phyloP scores from a whole-genome alignment of 2,329 filamentous ascomycete species.

The Colletotrichum melonis region DNA sequence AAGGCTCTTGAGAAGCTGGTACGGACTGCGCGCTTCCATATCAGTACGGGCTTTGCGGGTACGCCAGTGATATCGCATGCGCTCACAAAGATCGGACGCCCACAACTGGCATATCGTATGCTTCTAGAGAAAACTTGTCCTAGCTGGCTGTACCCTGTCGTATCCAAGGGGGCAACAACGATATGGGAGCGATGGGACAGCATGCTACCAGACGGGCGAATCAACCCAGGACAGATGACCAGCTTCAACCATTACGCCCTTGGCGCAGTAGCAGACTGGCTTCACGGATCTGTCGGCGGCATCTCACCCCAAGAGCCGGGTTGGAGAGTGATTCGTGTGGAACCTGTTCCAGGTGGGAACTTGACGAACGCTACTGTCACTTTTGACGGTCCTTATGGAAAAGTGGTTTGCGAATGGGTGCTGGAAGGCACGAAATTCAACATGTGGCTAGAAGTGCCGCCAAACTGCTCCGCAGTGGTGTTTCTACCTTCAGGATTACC shows the following conservation, averaged over 20 bases:
- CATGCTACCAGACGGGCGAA: slow-evolving; percentile 48
- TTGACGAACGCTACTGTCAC: slow-evolving; percentile 22
- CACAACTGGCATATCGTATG: slow-evolving; percentile 48
- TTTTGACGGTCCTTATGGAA: slow-evolving; percentile 30
- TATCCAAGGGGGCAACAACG: slow-evolving; percentile 50
- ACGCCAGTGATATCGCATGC: slow-evolving; percentile 29
- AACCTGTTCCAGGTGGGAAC: slow-evolving; percentile 28
- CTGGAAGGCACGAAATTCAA: background rate
- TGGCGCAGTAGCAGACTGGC: slow-evolving; percentile 51
- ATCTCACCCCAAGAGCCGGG: slow-evolving; percentile 38
- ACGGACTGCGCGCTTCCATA: slow-evolving; percentile 24
- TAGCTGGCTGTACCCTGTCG: slow-evolving; percentile 51
- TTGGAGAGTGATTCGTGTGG: slow-evolving; percentile 36
- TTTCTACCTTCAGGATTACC: slow-evolving; percentile 22
- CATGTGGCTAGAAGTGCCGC: slow-evolving; percentile 18
- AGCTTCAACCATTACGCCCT: slow-evolving; percentile 56
- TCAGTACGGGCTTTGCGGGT: slow-evolving; percentile 26
- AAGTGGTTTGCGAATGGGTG: slow-evolving; percentile 13
- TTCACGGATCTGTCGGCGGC: slow-evolving; percentile 44
- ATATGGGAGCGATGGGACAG: slow-evolving; percentile 57
- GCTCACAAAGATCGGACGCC: slow-evolving; percentile 20
- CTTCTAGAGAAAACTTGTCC: slow-evolving; percentile 48
- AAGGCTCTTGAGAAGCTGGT: slow-evolving; percentile 20
- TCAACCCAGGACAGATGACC: slow-evolving; percentile 54
- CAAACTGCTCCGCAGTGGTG: slow-evolving; percentile 16